Evolutionary conservation across 768 basidiomycete species (phyloP), one percentile per base, ranked within the genome.

Genomic region (Psilocybe subaeruginosa): DNA sequence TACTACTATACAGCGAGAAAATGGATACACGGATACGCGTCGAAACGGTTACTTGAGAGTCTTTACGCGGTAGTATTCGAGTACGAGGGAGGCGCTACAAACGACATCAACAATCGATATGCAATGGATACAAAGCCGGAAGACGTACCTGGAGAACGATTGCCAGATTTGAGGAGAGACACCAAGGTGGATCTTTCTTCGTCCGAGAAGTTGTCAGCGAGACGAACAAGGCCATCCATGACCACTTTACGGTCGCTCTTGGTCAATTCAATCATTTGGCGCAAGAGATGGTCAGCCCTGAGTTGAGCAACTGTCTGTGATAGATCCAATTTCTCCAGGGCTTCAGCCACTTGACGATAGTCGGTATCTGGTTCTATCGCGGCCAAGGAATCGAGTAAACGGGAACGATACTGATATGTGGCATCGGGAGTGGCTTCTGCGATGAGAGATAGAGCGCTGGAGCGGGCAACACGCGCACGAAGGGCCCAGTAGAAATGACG

Each of bases 401-500:
- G 83, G 19, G 80, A 76, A 46, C 92, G 86, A 65, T 93, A 88
- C 52, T 92, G 86, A 30, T 79, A 77, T 8, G 86, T 80, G 1
- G 92, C 78, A 35, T 84, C 84, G 3, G 96, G 93, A 68, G 87
- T 88, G 17, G 91, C 90, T 51, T 85, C 84, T 4, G 84, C 80
- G 47, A 97, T 79, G 62, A 82, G 78, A 46, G 82, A 79, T 46
- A 92, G 77, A 17, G 88, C 88, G 41, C 78, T 76, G 1, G 89
- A 89, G 57, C 84, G 86, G 27, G 90, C 90, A 33, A 92, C 76
- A 55, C 90, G 88, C n/a, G 90, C 89, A 47, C 96, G 90, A 31
- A 93, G 82, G 46, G 92, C 87, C 95, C 95, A 97, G 78, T 97
- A 97, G 84, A 98, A 96, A 70, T 88, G 83, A 62, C 95, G 85